Percentiles rank a stretch among this genome's conserved stretches.
phyloP scores from a whole-genome alignment of 768 basidiomycete genomes.

The Trametes cinnabarina region DNA sequence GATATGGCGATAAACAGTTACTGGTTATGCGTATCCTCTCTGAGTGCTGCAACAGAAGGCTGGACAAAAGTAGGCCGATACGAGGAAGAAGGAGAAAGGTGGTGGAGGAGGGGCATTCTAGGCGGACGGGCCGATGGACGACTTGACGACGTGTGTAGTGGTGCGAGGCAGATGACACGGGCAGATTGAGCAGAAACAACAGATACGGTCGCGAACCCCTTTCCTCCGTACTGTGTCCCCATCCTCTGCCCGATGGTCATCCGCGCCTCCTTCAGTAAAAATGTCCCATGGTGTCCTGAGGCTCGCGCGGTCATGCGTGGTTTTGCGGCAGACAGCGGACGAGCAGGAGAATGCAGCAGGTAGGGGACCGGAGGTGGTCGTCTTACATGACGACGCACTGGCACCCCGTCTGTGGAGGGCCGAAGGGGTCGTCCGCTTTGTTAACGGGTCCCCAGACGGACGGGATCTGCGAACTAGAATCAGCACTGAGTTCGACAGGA shows the following conservation, averaged over 20 bases:
- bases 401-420: constrained; percentile 54
- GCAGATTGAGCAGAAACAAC: neutral
- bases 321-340: neutral
- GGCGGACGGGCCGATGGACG: neutral
- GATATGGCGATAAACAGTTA: constrained; percentile 18
- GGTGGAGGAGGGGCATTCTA: constrained; percentile 1
- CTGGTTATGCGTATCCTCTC: constrained; percentile 1
- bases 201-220: constrained; percentile 20
- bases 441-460: constrained; percentile 97
- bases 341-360: neutral
- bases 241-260: neutral
- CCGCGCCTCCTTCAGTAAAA: constrained; percentile 1
- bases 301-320: neutral
- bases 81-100: neutral
- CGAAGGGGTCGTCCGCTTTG: constrained; percentile 84
- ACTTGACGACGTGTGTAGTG: neutral
- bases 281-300: neutral
- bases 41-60: neutral
- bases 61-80: neutral
- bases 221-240: constrained; percentile 7
- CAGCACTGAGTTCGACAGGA: constrained; percentile 2
- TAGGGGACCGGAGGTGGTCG: neutral
- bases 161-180: neutral
- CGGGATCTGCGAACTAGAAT: constrained; percentile 60
- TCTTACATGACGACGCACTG: constrained; percentile 30